These are phyloP conservation scores for Torulaspora maleeae DNA, from an alignment of 805 yeast genomes.

Conservation along the genomic window DNA sequence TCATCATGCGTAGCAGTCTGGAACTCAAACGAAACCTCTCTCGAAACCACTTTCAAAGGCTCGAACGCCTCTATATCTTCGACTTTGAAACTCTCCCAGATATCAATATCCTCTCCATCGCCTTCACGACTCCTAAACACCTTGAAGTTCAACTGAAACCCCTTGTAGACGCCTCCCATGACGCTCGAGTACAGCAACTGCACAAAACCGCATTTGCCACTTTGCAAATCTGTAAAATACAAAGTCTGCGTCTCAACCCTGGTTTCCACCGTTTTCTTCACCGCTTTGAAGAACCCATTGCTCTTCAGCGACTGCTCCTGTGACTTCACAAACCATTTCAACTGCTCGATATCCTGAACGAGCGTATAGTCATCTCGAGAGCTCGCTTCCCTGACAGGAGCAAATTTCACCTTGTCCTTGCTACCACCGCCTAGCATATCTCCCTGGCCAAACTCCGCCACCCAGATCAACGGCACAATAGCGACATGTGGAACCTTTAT, in stretches of 20 bases:
- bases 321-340: constrained; percentile 14
- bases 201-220: constrained; percentile 45
- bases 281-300: constrained; percentile 9
- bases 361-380: constrained; percentile 13
- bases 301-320: constrained; percentile 8
- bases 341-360: constrained; percentile 13
- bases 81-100: constrained; percentile 49
- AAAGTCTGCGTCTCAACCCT: constrained; percentile 53
- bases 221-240: constrained; percentile 45
- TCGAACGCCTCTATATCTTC: constrained; percentile 17
- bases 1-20: constrained; percentile 9
- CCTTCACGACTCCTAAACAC: constrained; percentile 29
- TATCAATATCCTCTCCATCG: constrained; percentile 32
- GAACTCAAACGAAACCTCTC: constrained; percentile 20
- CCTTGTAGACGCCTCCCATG: constrained; percentile 47
- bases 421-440: constrained; percentile 8
- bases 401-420: constrained; percentile 15
- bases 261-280: constrained; percentile 30
- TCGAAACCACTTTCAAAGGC: constrained; percentile 20
- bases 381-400: constrained; percentile 12
- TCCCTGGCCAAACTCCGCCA: neutral
- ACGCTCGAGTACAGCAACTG: constrained; percentile 50
- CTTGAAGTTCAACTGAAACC: constrained; percentile 51
- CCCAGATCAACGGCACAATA: neutral
- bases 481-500: neutral